A percentile compares a stretch with the other conserved stretches of the same genome.
Conservation (phyloP, 805 yeast species). For the Nakazawaea siamensis region DNA sequence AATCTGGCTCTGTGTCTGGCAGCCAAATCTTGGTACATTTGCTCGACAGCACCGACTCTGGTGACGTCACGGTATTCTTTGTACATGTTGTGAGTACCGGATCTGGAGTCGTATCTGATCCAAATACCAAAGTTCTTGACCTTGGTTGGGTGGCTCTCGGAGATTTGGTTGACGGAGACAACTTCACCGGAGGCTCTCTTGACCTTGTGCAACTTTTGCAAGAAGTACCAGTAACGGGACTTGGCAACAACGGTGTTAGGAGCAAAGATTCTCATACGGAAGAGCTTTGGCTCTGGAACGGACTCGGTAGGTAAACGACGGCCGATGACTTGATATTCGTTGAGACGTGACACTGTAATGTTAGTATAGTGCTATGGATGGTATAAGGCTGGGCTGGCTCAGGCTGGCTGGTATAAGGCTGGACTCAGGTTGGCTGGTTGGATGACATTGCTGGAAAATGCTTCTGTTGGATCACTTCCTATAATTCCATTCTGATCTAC, state of each 20-base stretch:
- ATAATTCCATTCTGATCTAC: too few relatives aligned
- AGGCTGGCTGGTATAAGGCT: too few relatives aligned
- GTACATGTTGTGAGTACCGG: conserved; percentile 99
- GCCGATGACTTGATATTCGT: conserved; percentile 99
- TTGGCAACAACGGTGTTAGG: conserved; percentile 98
- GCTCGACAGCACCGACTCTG: conserved; percentile 98
- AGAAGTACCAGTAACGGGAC: conserved; percentile 99
- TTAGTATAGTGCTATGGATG: conserved; percentile 7
- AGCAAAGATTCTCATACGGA: conserved; percentile 99
- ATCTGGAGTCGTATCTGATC: conserved; percentile 99
- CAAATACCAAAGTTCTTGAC: conserved; percentile 99
- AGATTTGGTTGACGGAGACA: conserved; percentile 83
- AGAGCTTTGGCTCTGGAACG: conserved; percentile 99
- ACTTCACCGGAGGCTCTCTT: conserved; percentile 99
- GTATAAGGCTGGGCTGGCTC: too few relatives aligned
- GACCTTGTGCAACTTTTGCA: conserved; percentile 98
- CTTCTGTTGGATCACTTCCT: too few relatives aligned
- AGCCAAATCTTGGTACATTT: conserved; percentile 99
- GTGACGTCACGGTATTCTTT: conserved; percentile 99
- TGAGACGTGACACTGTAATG: conserved; percentile 80
- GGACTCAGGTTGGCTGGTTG: too few relatives aligned
- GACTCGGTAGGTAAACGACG: conserved; percentile 99
- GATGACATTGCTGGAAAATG: too few relatives aligned
- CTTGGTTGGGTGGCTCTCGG: conserved; percentile 96
- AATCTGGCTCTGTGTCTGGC: conserved; percentile 99